Evolutionary conservation across 1,284 basidiomycete species (phyloP).

Genomic region (Boletus holoroseus): DNA sequence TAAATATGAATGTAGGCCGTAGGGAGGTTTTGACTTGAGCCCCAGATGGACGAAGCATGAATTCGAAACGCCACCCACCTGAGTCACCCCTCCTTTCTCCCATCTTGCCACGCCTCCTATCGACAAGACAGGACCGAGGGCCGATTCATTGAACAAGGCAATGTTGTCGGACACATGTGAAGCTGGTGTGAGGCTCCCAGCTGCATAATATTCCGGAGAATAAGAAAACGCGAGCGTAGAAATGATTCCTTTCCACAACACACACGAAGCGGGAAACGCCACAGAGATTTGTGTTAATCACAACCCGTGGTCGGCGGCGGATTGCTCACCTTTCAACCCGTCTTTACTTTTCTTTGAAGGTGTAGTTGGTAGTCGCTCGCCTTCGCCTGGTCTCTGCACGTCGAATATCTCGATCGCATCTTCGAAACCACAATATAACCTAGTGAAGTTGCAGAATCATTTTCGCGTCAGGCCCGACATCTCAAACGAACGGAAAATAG

Average conservation of each 20-base stretch:
- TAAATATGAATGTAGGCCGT: background rate
- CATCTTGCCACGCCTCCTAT: slow-evolving; percentile 40
- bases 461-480: background rate
- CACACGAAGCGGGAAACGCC: too few species aligned
- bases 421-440: slow-evolving; percentile 87
- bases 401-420: slow-evolving; percentile 88
- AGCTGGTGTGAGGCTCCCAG: slow-evolving; percentile 55
- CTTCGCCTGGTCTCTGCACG: slow-evolving; percentile 65
- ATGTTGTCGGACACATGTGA: slow-evolving; percentile 57
- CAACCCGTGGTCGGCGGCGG: background rate
- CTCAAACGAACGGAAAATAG: background rate
- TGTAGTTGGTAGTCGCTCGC: slow-evolving; percentile 68
- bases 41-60: background rate
- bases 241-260: slow-evolving; percentile 61
- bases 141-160: slow-evolving; percentile 66
- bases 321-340: slow-evolving; percentile 70
- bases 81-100: slow-evolving; percentile 47
- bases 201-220: slow-evolving; percentile 62
- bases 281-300: background rate
- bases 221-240: slow-evolving; percentile 76
- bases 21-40: background rate
- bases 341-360: slow-evolving; percentile 75
- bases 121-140: slow-evolving; percentile 53
- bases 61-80: slow-evolving; percentile 43
- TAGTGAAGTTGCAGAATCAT: slow-evolving; percentile 30